Percentiles rank a stretch among this genome's conserved stretches.
These are phyloP conservation scores for Xylariaceae sp. DNA, from an alignment of 2,329 filamentous ascomycete species.

Conservation along the genomic window DNA sequence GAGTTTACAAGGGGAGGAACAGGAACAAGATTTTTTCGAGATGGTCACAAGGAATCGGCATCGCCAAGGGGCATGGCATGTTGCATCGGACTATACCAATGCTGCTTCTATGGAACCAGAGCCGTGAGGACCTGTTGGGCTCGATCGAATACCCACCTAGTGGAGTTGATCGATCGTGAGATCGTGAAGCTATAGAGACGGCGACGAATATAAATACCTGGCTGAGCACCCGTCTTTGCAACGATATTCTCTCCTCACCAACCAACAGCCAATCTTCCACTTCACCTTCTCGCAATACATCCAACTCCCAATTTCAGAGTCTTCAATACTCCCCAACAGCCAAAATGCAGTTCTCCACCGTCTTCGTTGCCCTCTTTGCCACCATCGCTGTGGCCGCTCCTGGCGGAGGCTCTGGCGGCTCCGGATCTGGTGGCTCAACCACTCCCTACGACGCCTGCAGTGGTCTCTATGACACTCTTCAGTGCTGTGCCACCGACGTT, in stretches of 20 bases:
- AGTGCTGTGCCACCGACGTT: conserved; percentile 63
- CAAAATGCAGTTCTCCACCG: conserved; percentile 29
- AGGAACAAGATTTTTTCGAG: conserved; percentile 1
- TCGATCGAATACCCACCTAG: neutral
- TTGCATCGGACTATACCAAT: conserved; percentile 13
- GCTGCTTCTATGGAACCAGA: neutral
- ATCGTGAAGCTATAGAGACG: neutral
- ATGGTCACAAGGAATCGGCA: neutral
- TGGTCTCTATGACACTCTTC: conserved; percentile 40
- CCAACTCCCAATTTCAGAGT: conserved; percentile 15
- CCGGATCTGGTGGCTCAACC: too few relatives aligned
- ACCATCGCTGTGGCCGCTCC: conserved; percentile 27
- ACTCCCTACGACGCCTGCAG: conserved; percentile 39
- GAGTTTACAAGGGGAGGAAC: neutral
- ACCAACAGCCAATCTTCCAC: conserved; percentile 13
- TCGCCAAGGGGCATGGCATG: conserved; percentile 4
- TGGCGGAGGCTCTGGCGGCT: conserved; percentile 13
- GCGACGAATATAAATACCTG: conserved; percentile 25
- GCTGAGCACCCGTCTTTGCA: conserved; percentile 5
- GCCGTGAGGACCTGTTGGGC: conserved; percentile 2
- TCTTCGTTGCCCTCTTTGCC: conserved; percentile 27
- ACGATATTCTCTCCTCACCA: conserved; percentile 16
- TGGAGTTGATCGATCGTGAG: neutral
- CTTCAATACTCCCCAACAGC: conserved; percentile 12
- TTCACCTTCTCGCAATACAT: conserved; percentile 17